phyloP scores from a whole-genome alignment of 371 early-diverging fungal genomes.

The Smittium mucronatum region DNA sequence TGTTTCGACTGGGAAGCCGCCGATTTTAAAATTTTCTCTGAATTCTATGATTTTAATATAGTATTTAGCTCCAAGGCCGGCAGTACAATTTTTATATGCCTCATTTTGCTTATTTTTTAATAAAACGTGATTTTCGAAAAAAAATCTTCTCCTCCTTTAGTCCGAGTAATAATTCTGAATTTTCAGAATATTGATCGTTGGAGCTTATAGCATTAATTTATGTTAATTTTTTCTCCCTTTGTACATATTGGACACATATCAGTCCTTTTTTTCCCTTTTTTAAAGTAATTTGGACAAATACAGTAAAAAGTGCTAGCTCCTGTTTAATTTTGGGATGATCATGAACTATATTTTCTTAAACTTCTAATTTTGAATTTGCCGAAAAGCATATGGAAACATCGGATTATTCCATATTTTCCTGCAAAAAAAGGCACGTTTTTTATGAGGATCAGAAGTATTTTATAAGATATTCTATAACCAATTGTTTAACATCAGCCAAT shows the following conservation, averaged over 20 bases:
- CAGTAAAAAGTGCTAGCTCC: background rate
- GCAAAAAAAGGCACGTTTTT: background rate
- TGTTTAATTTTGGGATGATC: background rate
- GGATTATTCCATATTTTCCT: background rate
- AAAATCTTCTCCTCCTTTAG: background rate
- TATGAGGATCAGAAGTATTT: background rate
- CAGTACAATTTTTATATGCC: background rate
- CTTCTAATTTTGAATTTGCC: background rate
- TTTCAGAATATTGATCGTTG: background rate
- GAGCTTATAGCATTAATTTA: too few species aligned
- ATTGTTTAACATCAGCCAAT: background rate
- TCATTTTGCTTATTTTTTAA: background rate
- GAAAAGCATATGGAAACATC: background rate
- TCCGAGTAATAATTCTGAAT: background rate
- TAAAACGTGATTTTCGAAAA: background rate
- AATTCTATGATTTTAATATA: background rate
- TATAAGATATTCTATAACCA: background rate
- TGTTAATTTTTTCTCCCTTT: background rate
- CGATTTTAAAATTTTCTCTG: slow-evolving; percentile 1
- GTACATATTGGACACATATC: background rate
- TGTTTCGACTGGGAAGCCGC: background rate
- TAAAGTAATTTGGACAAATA: background rate
- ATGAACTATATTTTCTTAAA: background rate
- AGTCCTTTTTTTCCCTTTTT: slow-evolving; percentile 7
- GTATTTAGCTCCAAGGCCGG: background rate